These are phyloP conservation scores for Bocquillonia castaneifolia DNA, from an alignment of 441 rosid species.

Conservation along the genomic window DNA sequence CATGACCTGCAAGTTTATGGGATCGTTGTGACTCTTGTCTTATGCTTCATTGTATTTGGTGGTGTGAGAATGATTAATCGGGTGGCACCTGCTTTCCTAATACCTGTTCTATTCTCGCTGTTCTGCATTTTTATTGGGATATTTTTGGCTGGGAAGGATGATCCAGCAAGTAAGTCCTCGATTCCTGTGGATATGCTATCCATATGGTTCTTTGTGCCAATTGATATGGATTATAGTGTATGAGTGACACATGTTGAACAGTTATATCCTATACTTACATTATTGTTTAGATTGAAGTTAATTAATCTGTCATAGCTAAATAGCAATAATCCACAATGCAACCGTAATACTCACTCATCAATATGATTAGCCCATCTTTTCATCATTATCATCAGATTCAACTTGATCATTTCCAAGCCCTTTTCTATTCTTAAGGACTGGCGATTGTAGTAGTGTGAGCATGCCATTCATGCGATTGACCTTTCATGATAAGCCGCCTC, in stretches of 20 bases:
- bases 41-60: slow-evolving; percentile 97
- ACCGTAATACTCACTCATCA: too few relatives aligned
- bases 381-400: too few relatives aligned
- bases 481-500: too few relatives aligned
- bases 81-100: slow-evolving; percentile 97
- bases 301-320: background rate
- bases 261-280: background rate
- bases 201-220: background rate
- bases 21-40: slow-evolving; percentile 75
- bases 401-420: too few relatives aligned
- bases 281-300: background rate
- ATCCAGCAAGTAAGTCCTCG: slow-evolving; percentile 62
- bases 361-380: too few relatives aligned
- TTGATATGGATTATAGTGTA: background rate
- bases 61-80: slow-evolving; percentile 99
- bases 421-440: too few relatives aligned
- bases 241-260: background rate
- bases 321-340: background rate
- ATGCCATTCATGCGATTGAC: too few relatives aligned
- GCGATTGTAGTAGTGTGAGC: too few relatives aligned
- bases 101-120: slow-evolving; percentile 85
- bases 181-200: slow-evolving; percentile 2
- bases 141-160: slow-evolving; percentile 58
- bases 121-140: slow-evolving; percentile 88
- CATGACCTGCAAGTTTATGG: slow-evolving; percentile 97